phyloP scores from a whole-genome alignment of 345 rosid genomes.

The Euphorbia tirucalli region DNA sequence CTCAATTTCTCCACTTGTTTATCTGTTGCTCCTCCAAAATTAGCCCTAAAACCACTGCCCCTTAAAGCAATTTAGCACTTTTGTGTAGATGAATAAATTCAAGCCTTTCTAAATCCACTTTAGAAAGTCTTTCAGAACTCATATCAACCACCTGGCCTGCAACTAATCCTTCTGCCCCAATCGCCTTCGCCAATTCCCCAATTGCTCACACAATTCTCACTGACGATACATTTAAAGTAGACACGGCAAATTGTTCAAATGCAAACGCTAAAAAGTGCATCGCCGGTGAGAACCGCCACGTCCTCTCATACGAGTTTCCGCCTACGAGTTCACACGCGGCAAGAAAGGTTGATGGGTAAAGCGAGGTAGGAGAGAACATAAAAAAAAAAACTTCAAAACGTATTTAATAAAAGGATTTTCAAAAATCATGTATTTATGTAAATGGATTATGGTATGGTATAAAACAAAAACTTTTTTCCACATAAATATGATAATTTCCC shows the following conservation, averaged over 20 bases:
- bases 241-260: conserved; percentile 66
- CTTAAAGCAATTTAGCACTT: conserved; percentile 81
- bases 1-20: conserved; percentile 72
- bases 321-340: too few relatives aligned
- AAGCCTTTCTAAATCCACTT: conserved; percentile 61
- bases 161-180: conserved; percentile 68
- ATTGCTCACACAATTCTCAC: conserved; percentile 50
- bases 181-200: conserved; percentile 61
- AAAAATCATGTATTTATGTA: too few relatives aligned
- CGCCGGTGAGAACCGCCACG: conserved; percentile 83
- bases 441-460: too few relatives aligned
- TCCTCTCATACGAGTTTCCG: too few relatives aligned
- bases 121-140: conserved; percentile 53
- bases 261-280: conserved; percentile 75
- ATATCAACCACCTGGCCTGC: conserved; percentile 92
- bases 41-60: conserved; percentile 70
- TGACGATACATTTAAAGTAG: conserved; percentile 49
- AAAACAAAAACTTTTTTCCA: too few relatives aligned
- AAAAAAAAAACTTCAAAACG: too few relatives aligned
- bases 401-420: too few relatives aligned
- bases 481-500: too few relatives aligned
- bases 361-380: too few relatives aligned
- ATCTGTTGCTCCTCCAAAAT: conserved; percentile 66
- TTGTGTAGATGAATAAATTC: conserved; percentile 88
- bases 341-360: too few relatives aligned